phyloP scores from a whole-genome alignment of 352 stramenopile genomes.

The Pythium myriotylum region DNA sequence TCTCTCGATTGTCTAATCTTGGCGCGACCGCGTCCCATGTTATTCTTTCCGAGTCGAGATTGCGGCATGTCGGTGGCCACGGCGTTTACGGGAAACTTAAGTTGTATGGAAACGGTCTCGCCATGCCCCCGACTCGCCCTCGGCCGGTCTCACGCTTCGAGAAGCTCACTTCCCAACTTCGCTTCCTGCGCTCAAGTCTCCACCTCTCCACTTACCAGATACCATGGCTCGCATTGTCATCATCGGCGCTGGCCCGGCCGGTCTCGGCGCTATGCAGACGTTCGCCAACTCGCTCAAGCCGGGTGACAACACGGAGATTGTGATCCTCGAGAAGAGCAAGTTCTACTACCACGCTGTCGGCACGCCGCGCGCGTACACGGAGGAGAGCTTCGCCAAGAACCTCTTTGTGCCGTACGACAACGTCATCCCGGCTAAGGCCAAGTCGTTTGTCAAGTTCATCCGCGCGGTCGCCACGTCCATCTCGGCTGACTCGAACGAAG shows the following conservation, averaged over 20 bases:
- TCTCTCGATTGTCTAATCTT: too few species aligned
- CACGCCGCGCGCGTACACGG: constrained; percentile 53
- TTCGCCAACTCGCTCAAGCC: constrained; percentile 26
- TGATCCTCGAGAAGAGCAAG: constrained; percentile 61
- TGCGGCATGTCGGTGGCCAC: too few species aligned
- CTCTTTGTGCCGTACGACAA: constrained; percentile 58
- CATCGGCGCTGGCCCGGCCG: constrained; percentile 51
- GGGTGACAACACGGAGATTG: constrained; percentile 44
- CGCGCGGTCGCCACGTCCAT: constrained; percentile 26
- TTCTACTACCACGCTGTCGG: constrained; percentile 55
- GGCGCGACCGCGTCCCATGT: too few species aligned
- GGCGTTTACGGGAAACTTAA: too few species aligned
- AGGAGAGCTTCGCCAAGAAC: constrained; percentile 36
- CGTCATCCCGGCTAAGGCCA: constrained; percentile 36
- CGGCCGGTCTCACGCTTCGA: too few species aligned
- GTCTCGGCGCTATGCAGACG: constrained; percentile 42
- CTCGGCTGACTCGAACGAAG: constrained; percentile 30
- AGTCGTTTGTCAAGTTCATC: constrained; percentile 20
- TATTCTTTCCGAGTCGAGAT: too few species aligned
- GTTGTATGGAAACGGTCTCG: too few species aligned
- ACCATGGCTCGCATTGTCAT: constrained; percentile 48
- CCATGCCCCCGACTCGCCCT: too few species aligned
- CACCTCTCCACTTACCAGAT: too few species aligned
- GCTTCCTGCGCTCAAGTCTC: too few species aligned
- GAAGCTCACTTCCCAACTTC: too few species aligned